Evolutionary conservation across 1,284 basidiomycete genomes (phyloP), one percentile per base, ranked within the genome.

Genomic region (Cryptococcus floricola): DNA sequence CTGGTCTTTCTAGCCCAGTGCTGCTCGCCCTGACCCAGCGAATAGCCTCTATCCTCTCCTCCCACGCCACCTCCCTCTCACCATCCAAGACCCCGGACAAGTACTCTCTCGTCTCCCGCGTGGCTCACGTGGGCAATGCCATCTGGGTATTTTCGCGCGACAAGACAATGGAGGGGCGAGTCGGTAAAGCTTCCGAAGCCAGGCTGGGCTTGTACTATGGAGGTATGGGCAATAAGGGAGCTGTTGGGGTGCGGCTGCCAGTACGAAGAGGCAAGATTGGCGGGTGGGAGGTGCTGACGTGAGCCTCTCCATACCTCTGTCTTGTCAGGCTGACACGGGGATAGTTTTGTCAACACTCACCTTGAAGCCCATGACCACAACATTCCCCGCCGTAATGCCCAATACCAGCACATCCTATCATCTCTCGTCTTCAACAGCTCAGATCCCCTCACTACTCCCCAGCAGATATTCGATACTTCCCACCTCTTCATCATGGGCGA

Each of bases 161-260:
- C 27, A 55, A 50, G 23, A 74, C 75, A 0, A 61, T 69, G 34
- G 28, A 25, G 0, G 68, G 65, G 2, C 59, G 63, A 28, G 51
- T 75, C 28, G 76, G 69, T 16, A 69, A 68, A 53, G 53, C 67
- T 9, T 54, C 65, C 10, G 66, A 53, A 1, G 38, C 65, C 4
- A 65, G 54, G 19, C 47, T 75, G 9, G 75, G 74, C 1, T 55
- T 77, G 10, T 76, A 69, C 58, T 78, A 78, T 48, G 68, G 77
- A 25, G 81, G 80, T 1, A 89, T 98, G 88, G 91, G 91, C 12
- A 98, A 98, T 79, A 98, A 98, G 77, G 92, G 91, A 27, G 94
- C 90, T 0, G 92, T 96, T 2, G 94, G 89, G 16, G 82, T 92
- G 39, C 82, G 94, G 47, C 86, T 98, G 71, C 85, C 88, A 43